Evolutionary conservation across 1,139 yeast genomes (phyloP), one percentile per base, ranked within the genome.

Genomic region (Magnusiomyces suaveolens): DNA sequence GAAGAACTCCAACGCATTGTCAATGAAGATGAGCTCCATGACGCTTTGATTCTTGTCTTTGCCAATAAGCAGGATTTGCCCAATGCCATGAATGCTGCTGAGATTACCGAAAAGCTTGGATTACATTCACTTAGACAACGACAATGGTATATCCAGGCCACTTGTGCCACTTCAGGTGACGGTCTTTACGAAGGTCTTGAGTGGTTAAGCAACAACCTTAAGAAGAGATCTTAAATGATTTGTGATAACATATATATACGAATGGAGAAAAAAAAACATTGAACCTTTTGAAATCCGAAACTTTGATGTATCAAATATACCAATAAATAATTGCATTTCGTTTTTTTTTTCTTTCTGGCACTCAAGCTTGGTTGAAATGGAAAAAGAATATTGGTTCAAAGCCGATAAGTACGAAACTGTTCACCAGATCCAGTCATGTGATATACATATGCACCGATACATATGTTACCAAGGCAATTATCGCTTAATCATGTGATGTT

Each of bases 31-130:
- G 96, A 87, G 67, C 83, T 89, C 78, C 79, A 81, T 62, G 83
- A 84, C 60, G 89, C 92, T 59, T 75, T 87, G 59, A 70, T 89
- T 64, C 77, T 88, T 57, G 94, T 89, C 14, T 82, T 88, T 74
- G 96, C 96, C 54, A 89, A 89, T 72, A 89, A 89, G 69, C 96
- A 89, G 70, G 97, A 89, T 72, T 76, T 57, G 77, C 90, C 92
- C 71, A 85, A 84, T 64, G 92, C 95, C 66, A 84, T 86, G 90
- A 83, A 84, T 67, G 94, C 95, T 63, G 88, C 88, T 62, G 95
- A 87, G 75, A 82, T 87, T 66, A 84, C 95, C 63, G 92, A 85
- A 72, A 83, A 83, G 71, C 78, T 87, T 69, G 90, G 90, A 65
- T 79, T 87, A 69, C 87, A 84, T 72, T 81, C 87, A 54, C 83